Evolutionary conservation across 169 alveolate genomes (phyloP).

Genomic region (Amoebophrya sp.): DNA sequence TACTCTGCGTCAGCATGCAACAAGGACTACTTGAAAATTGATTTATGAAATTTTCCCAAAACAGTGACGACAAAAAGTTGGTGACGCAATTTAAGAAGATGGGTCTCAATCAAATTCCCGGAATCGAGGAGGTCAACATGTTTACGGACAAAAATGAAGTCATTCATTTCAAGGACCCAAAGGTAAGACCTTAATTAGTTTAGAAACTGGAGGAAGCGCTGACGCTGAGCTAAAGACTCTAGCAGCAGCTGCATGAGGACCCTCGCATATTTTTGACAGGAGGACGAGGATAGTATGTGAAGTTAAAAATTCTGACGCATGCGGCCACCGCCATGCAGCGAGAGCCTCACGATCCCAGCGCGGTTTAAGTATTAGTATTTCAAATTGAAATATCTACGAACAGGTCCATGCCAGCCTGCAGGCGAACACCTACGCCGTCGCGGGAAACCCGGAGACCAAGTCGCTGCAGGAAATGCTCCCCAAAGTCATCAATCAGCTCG

Average conservation of each 20-base stretch:
- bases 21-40: neutral
- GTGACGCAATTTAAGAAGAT: neutral
- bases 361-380: too few relatives aligned
- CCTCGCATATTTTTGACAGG: too few relatives aligned
- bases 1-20: too few relatives aligned
- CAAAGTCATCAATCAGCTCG: neutral
- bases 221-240: too few relatives aligned
- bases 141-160: neutral
- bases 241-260: too few relatives aligned
- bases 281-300: too few relatives aligned
- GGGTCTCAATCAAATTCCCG: neutral
- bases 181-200: neutral
- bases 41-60: neutral
- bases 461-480: neutral
- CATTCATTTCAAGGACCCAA: neutral
- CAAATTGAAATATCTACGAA: too few relatives aligned
- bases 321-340: too few relatives aligned
- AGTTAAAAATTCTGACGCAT: too few relatives aligned
- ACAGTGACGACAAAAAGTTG: constrained; percentile 6
- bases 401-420: constrained; percentile 11
- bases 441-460: neutral
- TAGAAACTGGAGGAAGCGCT: too few relatives aligned
- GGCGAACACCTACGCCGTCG: neutral
- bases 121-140: constrained; percentile 13
- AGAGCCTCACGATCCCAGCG: too few relatives aligned